Evolutionary conservation across 2,329 filamentous ascomycete genomes (phyloP), one percentile per base, ranked within the genome.

Genomic region (Hirsutella thompsonii): DNA sequence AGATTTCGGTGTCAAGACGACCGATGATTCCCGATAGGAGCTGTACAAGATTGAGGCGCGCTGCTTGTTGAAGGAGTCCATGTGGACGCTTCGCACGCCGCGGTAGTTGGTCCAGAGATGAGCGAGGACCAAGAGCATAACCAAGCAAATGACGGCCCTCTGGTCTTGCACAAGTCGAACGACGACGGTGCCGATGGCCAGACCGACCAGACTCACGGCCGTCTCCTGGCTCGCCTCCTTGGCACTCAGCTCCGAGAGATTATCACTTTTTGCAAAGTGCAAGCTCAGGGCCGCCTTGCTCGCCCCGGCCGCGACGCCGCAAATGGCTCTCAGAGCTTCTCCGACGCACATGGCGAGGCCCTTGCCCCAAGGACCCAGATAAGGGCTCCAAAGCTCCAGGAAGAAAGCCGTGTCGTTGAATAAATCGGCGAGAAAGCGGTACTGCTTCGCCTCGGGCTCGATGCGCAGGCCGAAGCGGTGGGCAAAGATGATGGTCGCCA

Each of bases 161-260:
- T 79, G 77, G 38, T 80, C 77, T 39, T 83, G 76, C 19, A 95
- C 76, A 47, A 75, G 68, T 28, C 83, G 82, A 16, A 96, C 84
- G 13, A 94, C 79, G 2, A 94, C 45, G 37, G 81, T 92, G 1
- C 92, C 92, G 13, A 74, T 76, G 39, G 94, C 70, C 75, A 96
- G 88, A 2, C 92, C 92, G 28, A 94, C 46, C 20, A 96, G 69
- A 2, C 86, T 90, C 42, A 98, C 85, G 18, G 94, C 79, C 0
- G 90, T 96, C 62, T 96, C 92, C 63, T 96, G 92, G 49, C 85
- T 93, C 11, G 88, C 88, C 57, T 96, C 90, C 72, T 94, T 80
- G 42, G 90, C 89, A 62, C 95, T 96, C 42, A 98, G 70, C 59
- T 96, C 90, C 2, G 86, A 90, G 36, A 96, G 64, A 58, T 95